Base-by-base conservation (phyloP, 2,329 filamentous ascomycete genomes). In the Trichophyton simii region DNA sequence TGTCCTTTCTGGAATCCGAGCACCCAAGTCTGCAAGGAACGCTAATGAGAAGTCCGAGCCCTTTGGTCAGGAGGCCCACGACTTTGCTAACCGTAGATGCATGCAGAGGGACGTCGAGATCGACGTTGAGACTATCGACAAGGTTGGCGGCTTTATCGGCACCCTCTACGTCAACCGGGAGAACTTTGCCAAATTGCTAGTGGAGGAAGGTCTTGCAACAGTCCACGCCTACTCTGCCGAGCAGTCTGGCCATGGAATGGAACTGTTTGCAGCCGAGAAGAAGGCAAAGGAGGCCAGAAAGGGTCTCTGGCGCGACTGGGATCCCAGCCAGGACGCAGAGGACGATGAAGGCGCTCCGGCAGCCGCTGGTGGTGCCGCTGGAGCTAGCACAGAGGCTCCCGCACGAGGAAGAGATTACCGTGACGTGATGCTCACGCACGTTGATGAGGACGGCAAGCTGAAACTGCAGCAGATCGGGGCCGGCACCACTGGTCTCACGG, bases 91-190 rank as follows among this genome's bases (percentile, higher is more conserved):
- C 75, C 87, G 84, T 69, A 85, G 91, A 62, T 91, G 88, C 77
- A 88, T 91, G 79, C 94, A 99, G 78, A 87, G 94, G 60, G 94
- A 99, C 74, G 91, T 94, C 57, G 92, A 97, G 75, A 89, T 99
- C 62, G 91, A 99, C 68, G 87, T 99, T 20, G 86, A 96, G 73
- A 91, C 91, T 69, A 88, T 90, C 67, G 94, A 99, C 80, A 97
- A 96, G 80, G 87, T 94, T 28, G 94, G 94, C 68, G 94, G 94
- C 42, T 99, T 99, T 79, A 97, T 99, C 67, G 94, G 94, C 61
- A 89, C 90, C 13, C 81, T 99, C 25, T 96, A 91, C 74, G 83
- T 99, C 73, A 92, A 91, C 79, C 88, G 91, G 60, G 92, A 97
- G 76, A 97, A 89, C 78, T 95, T 99, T 71, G 89, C 91, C 69